Conservation (phyloP, 257 asterid genomes). For the Plantago major region DNA sequence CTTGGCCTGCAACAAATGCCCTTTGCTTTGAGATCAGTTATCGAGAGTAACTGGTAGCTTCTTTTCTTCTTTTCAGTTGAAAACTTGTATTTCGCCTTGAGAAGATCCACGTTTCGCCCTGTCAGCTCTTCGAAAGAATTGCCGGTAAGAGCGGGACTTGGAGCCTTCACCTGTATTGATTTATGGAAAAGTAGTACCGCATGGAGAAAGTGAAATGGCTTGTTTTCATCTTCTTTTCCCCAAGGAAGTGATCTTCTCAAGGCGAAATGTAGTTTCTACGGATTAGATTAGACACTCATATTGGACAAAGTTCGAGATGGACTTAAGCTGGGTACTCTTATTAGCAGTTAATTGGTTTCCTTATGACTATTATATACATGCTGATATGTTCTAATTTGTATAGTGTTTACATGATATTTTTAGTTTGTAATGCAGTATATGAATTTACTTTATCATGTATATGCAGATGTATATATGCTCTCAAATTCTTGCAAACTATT, state of each 20-base stretch:
- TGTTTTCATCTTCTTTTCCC: background rate
- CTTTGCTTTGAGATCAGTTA: slow-evolving; percentile 5
- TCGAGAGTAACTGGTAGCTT: background rate
- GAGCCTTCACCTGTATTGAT: background rate
- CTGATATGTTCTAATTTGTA: too few relatives aligned
- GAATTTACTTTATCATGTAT: too few relatives aligned
- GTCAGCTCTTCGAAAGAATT: background rate
- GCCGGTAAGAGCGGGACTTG: background rate
- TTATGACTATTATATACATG: too few relatives aligned
- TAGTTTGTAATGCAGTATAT: too few relatives aligned
- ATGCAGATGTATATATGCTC: too few relatives aligned
- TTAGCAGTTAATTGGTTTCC: too few relatives aligned
- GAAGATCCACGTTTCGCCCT: background rate
- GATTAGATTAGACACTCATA: too few relatives aligned
- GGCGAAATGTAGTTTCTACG: too few relatives aligned
- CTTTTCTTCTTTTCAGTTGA: background rate
- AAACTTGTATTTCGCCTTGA: background rate
- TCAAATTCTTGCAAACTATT: too few relatives aligned
- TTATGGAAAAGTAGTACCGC: background rate
- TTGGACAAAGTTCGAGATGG: too few relatives aligned
- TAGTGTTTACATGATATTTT: too few relatives aligned
- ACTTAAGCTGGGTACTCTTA: too few relatives aligned
- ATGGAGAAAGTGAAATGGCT: slow-evolving; percentile 8
- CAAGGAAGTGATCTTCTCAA: background rate
- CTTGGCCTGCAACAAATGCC: slow-evolving; percentile 7